A percentile compares a stretch with the other conserved stretches of the same genome.
Evolutionary conservation across 1,284 basidiomycete genomes (phyloP).

Genomic region (Apiotrichum mycotoxinovorans): DNA sequence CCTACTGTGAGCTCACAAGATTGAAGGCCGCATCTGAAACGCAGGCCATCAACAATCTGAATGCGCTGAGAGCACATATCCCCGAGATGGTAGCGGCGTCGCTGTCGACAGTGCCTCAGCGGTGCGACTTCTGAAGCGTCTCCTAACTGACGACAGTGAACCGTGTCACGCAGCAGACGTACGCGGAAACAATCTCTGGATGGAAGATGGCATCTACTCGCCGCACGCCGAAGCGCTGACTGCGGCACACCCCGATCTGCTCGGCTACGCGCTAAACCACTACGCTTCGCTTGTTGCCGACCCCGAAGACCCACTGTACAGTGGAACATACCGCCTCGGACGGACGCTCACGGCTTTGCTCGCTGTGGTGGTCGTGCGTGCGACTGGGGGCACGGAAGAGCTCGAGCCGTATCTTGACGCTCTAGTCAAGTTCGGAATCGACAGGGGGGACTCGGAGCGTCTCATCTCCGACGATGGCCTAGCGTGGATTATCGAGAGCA

Average conservation of each 20-base stretch:
- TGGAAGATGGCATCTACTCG: not conserved
- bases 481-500: not conserved
- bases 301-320: not conserved
- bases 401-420: not conserved
- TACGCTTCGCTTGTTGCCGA: not conserved
- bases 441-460: not conserved
- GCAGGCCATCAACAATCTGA: constrained; percentile 3
- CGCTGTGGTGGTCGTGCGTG: not conserved
- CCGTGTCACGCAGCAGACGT: not conserved
- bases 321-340: not conserved
- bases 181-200: not conserved
- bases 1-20: not conserved
- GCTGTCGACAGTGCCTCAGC: not conserved
- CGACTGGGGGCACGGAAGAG: not conserved
- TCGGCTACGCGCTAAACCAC: not conserved
- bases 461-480: not conserved
- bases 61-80: not conserved
- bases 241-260: not conserved
- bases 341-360: not conserved
- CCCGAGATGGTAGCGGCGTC: not conserved
- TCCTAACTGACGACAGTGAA: not conserved
- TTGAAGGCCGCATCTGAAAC: too few species aligned
- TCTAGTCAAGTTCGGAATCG: not conserved
- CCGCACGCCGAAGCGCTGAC: not conserved
- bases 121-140: not conserved